Base-by-base conservation (phyloP, 805 yeast genomes). In the Metschnikowia baotianmanensis region DNA sequence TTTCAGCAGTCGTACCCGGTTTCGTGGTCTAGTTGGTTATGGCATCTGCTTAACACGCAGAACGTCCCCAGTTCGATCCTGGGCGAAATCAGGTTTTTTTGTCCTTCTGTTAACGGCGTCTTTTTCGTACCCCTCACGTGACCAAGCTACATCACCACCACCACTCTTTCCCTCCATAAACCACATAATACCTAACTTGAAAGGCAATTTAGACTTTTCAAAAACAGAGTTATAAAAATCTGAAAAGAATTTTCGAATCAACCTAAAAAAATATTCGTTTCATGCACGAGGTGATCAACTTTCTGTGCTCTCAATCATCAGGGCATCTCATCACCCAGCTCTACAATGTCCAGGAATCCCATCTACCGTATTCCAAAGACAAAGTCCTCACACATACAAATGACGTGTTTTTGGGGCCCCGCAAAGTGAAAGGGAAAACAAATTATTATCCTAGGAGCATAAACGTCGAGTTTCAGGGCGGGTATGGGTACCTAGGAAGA, bases 261-360 rank as follows among this genome's bases (percentile, higher is more conserved):
- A n/a, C 15, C 9, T 7, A 1, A 22, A 13, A 28, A n/a, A n/a
- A n/a, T n/a, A n/a, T n/a, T n/a, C n/a, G n/a, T n/a, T n/a, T n/a
- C n/a, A 51, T 51, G 55, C 52, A 49, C 32, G 96, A 90, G 54
- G 66, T 86, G 0, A 58, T 91, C n/a, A 83, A 79, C 10, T 47
- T 89, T 0, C 82, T 95, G 3, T 65, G 79, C 5, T 86, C 96
- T 0, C 90, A 85, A 9, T 56, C 70, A 16, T 74, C 96, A 0
- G 86, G 86, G 52, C 91, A 86, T 58, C 59, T 86, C n/a, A 59
- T 77, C 3, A 76, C 96, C 0, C 96, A 87, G 52, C 82, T 86
- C 56, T 86, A 81, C 68, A 91, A 93, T 55, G 61, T 76, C 10
- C 96, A 88, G 59, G 95, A 87, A 42, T 61, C 77, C 8, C 80